Evolutionary conservation across 139 green algal genomes (phyloP), one percentile per base, ranked within the genome.

Genomic region (Nannochloris sp.): DNA sequence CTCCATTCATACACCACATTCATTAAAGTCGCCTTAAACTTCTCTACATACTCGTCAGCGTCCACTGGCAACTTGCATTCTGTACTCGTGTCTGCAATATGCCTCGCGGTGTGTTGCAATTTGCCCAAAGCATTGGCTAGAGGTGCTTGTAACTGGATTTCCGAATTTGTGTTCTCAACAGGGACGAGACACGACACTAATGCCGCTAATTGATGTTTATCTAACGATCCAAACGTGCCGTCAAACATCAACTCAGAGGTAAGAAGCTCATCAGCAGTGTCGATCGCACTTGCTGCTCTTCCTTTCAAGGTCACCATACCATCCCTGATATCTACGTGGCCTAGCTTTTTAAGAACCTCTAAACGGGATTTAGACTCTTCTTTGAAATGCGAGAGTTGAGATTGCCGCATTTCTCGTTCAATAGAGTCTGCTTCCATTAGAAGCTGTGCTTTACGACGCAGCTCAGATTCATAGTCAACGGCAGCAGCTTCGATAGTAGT

Each of bases 281-380:
- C 60, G n/a, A 87, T 74, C 60, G 78, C 69, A 57, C 78, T 67
- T 35, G 79, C 74, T 54, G 86, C 70, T 19, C 72, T 70, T 4
- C 80, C 78, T 73, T 89, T 97, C n/a, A 89, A 54, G 31, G 47
- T 48, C 42, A 95, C 85, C 29, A 89, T 62, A 24, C 80, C 86
- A 1, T 86, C 82, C 0, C 60, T 76, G n/a, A n/a, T n/a, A 10
- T 85, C 72, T 7, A 97, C 72, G 64, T 95, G 83, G 2, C 89
- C 87, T 56, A 99, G 84, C 67, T 79, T 77, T 25, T 78, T 76
- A 56, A 99, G 81, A 60, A 98, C 89, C 2, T 51, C 61, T 36
- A 55, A 72, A 36, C 86, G 74, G 33, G 76, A 64, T 51, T 69
- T 76, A 35, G 66, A 71, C 70, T 96, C 86, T 53, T 84, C 71